Percentiles rank a stretch among this genome's conserved stretches.
Evolutionary conservation across 2,329 filamentous ascomycete genomes (phyloP).

Genomic region (Nemania diffusa): DNA sequence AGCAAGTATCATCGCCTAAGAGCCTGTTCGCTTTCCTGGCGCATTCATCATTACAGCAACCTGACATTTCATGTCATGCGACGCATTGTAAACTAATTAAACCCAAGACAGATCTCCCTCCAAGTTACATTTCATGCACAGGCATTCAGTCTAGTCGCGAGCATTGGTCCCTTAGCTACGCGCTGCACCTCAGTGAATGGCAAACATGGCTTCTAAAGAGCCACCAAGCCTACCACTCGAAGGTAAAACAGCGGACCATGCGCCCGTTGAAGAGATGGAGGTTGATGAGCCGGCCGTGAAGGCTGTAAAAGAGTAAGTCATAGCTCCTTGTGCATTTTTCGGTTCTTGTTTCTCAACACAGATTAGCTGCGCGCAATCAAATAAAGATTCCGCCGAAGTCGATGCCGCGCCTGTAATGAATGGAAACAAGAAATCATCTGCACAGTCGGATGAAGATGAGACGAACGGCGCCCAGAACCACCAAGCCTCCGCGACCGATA

Average conservation of each 20-base stretch:
- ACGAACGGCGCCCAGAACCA: slow-evolving; percentile 37
- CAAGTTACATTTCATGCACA: slow-evolving; percentile 27
- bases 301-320: slow-evolving; percentile 67
- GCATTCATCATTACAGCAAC: neutral
- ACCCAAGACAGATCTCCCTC: neutral
- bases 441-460: neutral
- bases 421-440: slow-evolving; percentile 37
- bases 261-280: slow-evolving; percentile 55
- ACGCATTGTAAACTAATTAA: slow-evolving; percentile 10
- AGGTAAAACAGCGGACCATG: slow-evolving; percentile 36
- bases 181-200: slow-evolving; percentile 39
- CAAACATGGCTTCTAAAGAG: slow-evolving; percentile 50
- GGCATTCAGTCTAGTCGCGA: slow-evolving; percentile 10
- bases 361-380: slow-evolving; percentile 39
- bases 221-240: slow-evolving; percentile 43
- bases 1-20: neutral
- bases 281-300: slow-evolving; percentile 56
- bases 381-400: slow-evolving; percentile 35
- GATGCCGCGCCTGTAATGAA: slow-evolving; percentile 40
- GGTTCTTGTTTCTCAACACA: slow-evolving; percentile 10
- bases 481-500: slow-evolving; percentile 43
- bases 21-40: neutral
- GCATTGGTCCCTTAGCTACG: slow-evolving; percentile 20
- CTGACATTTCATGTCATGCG: neutral
- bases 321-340: slow-evolving; percentile 4